Base-by-base conservation (phyloP, 805 yeast genomes). In the Torulaspora quercuum region DNA sequence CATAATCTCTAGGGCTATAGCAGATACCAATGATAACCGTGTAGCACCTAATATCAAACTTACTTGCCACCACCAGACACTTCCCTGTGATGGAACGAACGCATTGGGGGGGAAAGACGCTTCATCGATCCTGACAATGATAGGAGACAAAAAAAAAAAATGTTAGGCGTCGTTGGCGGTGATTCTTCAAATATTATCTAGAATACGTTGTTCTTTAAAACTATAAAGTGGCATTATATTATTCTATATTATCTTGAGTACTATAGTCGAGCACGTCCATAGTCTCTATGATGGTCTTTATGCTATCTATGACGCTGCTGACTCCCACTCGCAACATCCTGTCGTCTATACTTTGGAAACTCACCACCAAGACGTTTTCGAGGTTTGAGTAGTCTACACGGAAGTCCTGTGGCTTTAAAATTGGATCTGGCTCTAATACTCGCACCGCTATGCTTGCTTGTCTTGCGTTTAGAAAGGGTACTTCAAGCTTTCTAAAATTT, bases 311-410 rank as follows among this genome's bases (percentile, higher is more conserved):
- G 11, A 83, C 73, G 46, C 81, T 82, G 59, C 87, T 86, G 12
- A 83, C 85, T 6, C 94, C 94, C 5, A 87, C 95, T 44, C 97
- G 67, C 34, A 88, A 71, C 5, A 79, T 79, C 28, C 95, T 66
- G 46, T 83, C 94, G 33, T 84, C 78, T 0, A 69, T 67, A 2
- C 87, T 86, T 6, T 64, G 57, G 47, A 85, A 83, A 1, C 50
- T 44, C 18, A 79, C 72, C 2, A 56, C 41, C 25, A 86, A 64
- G 0, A 42, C 44, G 12, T 46, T 51, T 2, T 57, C 72, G 3
- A 63, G 53, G 0, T 63, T 53, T 5, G 53, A 29, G 44, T 77
- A 78, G 1, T 46, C 48, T 4, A 78, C 79, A 11, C 60, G 55
- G 31, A 87, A 67, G 56, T 85, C 92, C 35, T 73, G 68, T 1